Evolutionary conservation across 1,284 basidiomycete genomes (phyloP).

Genomic region (Naganishia cerealis): DNA sequence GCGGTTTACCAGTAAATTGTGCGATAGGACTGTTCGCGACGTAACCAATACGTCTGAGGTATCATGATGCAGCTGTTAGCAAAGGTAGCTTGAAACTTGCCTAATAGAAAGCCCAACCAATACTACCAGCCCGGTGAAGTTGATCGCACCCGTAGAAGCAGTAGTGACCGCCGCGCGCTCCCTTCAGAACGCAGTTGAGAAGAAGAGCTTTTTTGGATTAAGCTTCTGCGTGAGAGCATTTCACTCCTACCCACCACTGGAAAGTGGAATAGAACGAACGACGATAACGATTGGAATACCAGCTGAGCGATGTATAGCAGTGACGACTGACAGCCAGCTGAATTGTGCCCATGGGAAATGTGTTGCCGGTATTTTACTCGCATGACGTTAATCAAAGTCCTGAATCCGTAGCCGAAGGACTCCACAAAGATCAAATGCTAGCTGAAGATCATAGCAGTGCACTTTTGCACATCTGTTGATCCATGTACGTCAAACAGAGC

Average conservation of each 20-base stretch:
- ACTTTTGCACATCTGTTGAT: constrained; percentile 3
- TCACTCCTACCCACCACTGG: constrained; percentile 34
- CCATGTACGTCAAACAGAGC: background rate
- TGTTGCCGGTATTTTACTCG: constrained; percentile 10
- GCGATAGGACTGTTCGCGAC: constrained; percentile 46
- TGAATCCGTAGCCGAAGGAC: constrained; percentile 40
- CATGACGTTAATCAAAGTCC: background rate
- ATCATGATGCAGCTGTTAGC: constrained; percentile 38
- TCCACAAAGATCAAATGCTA: constrained; percentile 19
- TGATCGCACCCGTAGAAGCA: constrained; percentile 42
- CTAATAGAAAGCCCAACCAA: constrained; percentile 46
- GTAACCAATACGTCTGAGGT: constrained; percentile 47
- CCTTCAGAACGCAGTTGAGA: constrained; percentile 8
- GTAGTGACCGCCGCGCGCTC: constrained; percentile 46
- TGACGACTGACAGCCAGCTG: constrained; percentile 43
- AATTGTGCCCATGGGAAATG: constrained; percentile 40
- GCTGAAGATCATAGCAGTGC: constrained; percentile 1
- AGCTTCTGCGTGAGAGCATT: background rate
- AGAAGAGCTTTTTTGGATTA: background rate
- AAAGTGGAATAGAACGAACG: constrained; percentile 44
- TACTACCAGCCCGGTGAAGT: constrained; percentile 44
- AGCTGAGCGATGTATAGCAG: constrained; percentile 47
- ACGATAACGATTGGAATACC: constrained; percentile 45
- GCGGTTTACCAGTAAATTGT: constrained; percentile 49
- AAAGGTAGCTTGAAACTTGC: constrained; percentile 44